phyloP scores from a whole-genome alignment of 768 basidiomycete species.

The Gymnopilus dilepis region DNA sequence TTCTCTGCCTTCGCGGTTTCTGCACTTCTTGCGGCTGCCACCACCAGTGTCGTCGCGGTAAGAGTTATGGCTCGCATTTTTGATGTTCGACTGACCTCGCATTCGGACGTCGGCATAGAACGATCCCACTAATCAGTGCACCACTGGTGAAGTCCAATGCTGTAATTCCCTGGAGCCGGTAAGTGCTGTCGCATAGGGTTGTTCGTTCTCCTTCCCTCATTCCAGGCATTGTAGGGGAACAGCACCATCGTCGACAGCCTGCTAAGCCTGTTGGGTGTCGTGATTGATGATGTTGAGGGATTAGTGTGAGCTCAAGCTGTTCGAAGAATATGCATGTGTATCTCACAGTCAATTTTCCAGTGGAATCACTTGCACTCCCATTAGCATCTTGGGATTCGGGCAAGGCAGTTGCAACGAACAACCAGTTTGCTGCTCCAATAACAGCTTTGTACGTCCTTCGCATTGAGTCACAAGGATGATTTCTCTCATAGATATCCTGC shows the following conservation, averaged over 20 bases:
- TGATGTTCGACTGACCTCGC: background rate
- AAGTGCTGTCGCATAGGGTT: background rate
- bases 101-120: conserved; percentile 2
- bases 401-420: conserved; percentile 25
- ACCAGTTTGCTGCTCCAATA: conserved; percentile 35
- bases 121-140: conserved; percentile 24
- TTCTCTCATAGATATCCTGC: background rate
- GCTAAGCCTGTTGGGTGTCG: conserved; percentile 20
- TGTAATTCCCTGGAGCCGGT: conserved; percentile 25
- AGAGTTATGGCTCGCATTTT: background rate
- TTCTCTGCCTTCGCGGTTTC: conserved; percentile 19
- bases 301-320: conserved; percentile 16
- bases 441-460: conserved; percentile 28
- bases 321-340: background rate
- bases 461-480: too few species aligned
- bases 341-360: background rate
- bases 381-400: conserved; percentile 24
- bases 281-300: conserved; percentile 21
- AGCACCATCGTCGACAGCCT: conserved; percentile 15
- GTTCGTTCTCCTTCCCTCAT: background rate
- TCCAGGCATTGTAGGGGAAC: conserved; percentile 12
- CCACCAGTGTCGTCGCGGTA: conserved; percentile 23
- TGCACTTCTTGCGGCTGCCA: conserved; percentile 29
- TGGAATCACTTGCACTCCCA: conserved; percentile 26
- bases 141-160: conserved; percentile 26